Percentiles rank a stretch among this genome's conserved stretches.
These are phyloP conservation scores for Pyrenopolyporus hunteri DNA, from an alignment of 495 filamentous ascomycete genomes.

Conservation along the genomic window DNA sequence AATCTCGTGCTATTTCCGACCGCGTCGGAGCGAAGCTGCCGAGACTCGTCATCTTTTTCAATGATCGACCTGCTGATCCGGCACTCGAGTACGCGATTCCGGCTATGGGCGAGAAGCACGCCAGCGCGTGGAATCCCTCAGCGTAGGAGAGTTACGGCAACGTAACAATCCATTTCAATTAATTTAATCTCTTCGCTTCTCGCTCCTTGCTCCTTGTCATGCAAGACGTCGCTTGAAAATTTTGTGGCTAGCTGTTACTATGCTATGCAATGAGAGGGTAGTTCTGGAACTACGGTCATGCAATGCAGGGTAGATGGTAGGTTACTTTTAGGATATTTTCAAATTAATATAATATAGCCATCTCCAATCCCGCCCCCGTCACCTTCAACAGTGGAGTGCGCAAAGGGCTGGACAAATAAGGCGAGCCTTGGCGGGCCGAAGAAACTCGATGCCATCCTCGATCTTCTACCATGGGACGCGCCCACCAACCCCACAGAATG, in stretches of 20 bases:
- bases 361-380: constrained; percentile 17
- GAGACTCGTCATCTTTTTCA: constrained; percentile 36
- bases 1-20: constrained; percentile 10
- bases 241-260: constrained; percentile 13
- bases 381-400: constrained; percentile 28
- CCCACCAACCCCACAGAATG: constrained; percentile 27
- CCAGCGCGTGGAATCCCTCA: constrained; percentile 15
- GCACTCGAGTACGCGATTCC: constrained; percentile 28
- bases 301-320: constrained; percentile 38
- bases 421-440: constrained; percentile 36
- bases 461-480: constrained; percentile 21
- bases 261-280: constrained; percentile 11
- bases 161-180: constrained; percentile 42
- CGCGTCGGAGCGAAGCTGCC: constrained; percentile 22
- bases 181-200: constrained; percentile 29
- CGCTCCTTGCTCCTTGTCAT: constrained; percentile 6
- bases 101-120: constrained; percentile 22
- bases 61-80: constrained; percentile 15
- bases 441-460: constrained; percentile 19
- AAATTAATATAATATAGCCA: constrained; percentile 37
- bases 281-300: constrained; percentile 29
- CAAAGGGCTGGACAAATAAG: constrained; percentile 32
- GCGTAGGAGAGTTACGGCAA: constrained; percentile 8
- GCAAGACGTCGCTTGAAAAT: constrained; percentile 3
- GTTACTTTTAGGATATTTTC: constrained; percentile 45